Evolutionary conservation across 73 alveolate species (phyloP), one percentile per base, ranked within the genome.

Genomic region (Tetrahymena borealis): DNA sequence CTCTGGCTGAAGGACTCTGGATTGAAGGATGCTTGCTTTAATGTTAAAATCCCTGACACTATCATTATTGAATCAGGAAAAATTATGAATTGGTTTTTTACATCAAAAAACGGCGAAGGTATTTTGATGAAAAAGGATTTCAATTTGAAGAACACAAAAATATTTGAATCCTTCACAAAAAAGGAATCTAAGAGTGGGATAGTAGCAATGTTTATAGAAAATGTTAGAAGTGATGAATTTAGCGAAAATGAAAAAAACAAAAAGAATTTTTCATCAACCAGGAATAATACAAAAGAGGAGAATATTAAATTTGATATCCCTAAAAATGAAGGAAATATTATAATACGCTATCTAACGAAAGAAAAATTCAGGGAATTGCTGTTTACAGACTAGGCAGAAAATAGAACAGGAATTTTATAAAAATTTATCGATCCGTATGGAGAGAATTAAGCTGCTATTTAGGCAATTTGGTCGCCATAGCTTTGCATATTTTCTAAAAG

Each of bases 391-490:
- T 60, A 78, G 78, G 38, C 93, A 3, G 90, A 20, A 79, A 93
- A 93, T 39, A 93, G 79, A 85, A 90, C 95, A 85, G 95, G 95
- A 36, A 93, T 93, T 85, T 40, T 93, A 39, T 40, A 93, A 79
- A 85, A 85, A 77, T 93, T 93, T 93, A 42, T 93, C 33, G 95
- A 93, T 40, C 95, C 95, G 0, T 35, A 79, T 24, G 95, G 95
- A 28, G 78, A 38, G 37, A 78, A 90, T 40, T 91, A 93, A 35
- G 43, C 95, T 4, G 39, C 43, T 36, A 93, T 93, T 13, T n/a
- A 93, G 79, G 95, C 95, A 38, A 93, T 93, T 32, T 93, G 95
- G 95, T 79, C 93, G 13, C 95, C 95, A 7, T 93, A 91, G 24
- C 93, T 93, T 28, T 93, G 95, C 13, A 41, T 93, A 37, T 42